Conservation (phyloP, 768 basidiomycete species). For the Lyophyllum atratum region DNA sequence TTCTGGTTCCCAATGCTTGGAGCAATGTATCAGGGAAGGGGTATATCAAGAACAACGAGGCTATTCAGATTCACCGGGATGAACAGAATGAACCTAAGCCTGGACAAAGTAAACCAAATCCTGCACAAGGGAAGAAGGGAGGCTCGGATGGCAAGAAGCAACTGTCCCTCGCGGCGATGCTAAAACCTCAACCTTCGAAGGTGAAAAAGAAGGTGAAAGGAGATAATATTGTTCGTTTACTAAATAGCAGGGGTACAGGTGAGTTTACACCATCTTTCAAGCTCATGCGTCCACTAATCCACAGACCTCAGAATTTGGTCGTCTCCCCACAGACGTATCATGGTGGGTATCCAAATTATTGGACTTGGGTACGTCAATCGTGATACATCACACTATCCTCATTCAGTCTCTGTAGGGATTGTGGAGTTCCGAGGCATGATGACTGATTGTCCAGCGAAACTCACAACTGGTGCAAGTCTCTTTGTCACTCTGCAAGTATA, state of each 20-base stretch:
- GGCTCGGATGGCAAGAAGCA: slow-evolving; percentile 61
- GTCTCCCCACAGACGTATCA: slow-evolving; percentile 69
- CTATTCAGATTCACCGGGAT: slow-evolving; percentile 60
- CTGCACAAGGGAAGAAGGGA: slow-evolving; percentile 38
- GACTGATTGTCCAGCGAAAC: slow-evolving; percentile 72
- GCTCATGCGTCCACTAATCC: neutral
- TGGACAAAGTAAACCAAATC: slow-evolving; percentile 24
- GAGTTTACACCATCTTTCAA: slow-evolving; percentile 12
- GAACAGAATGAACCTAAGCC: slow-evolving; percentile 34
- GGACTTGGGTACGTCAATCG: slow-evolving; percentile 55
- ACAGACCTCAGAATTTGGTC: slow-evolving; percentile 65
- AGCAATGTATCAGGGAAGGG: slow-evolving; percentile 75
- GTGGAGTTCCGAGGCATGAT: slow-evolving; percentile 71
- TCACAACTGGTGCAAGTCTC: slow-evolving; percentile 76
- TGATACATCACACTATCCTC: neutral
- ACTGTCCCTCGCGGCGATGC: slow-evolving; percentile 63
- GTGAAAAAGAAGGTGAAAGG: slow-evolving; percentile 62
- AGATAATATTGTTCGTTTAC: slow-evolving; percentile 67
- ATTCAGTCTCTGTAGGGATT: slow-evolving; percentile 42
- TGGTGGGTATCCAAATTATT: slow-evolving; percentile 75
- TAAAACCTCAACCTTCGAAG: slow-evolving; percentile 54
- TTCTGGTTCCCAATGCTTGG: slow-evolving; percentile 75
- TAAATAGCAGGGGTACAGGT: slow-evolving; percentile 70
- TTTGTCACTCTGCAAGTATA: slow-evolving; percentile 77
- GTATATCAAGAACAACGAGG: slow-evolving; percentile 67